Evolutionary conservation across 23 red algal species (phyloP).

Genomic region (Gracilaria vermiculophylla): DNA sequence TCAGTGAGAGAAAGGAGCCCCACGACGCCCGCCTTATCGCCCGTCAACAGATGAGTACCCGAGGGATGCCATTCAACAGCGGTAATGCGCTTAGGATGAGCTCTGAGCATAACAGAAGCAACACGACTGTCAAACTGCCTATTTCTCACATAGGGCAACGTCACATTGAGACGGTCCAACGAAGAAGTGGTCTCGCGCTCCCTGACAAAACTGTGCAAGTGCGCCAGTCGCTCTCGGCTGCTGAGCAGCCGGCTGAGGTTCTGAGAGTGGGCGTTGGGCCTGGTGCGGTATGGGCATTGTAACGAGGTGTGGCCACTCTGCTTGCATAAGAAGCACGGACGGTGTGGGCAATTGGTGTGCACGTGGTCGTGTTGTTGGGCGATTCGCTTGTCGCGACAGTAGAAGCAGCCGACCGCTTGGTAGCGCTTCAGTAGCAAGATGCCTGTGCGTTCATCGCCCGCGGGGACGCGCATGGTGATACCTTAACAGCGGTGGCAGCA

Average conservation of each 20-base stretch:
- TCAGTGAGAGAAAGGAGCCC: not conserved
- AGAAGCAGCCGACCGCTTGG: slow-evolving; percentile 34
- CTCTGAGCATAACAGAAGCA: not conserved
- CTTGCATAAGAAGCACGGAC: slow-evolving; percentile 81
- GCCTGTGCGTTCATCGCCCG: slow-evolving; percentile 10
- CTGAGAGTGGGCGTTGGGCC: slow-evolving; percentile 11
- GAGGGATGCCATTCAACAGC: slow-evolving; percentile 45
- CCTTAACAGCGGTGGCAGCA: too few species aligned
- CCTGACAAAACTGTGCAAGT: slow-evolving; percentile 2
- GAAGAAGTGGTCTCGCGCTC: slow-evolving; percentile 34
- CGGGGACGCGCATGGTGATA: slow-evolving; percentile 18
- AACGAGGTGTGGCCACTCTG: slow-evolving; percentile 47
- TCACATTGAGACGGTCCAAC: not conserved
- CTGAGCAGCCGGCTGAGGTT: not conserved
- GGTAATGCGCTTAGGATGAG: slow-evolving; percentile 44
- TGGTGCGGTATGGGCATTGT: slow-evolving; percentile 59
- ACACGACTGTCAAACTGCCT: slow-evolving; percentile 32
- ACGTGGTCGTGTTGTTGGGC: slow-evolving; percentile 14
- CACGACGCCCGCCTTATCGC: slow-evolving; percentile 21
- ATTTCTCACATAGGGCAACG: slow-evolving; percentile 7
- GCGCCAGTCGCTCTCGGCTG: not conserved
- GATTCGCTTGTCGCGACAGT: slow-evolving; percentile 36
- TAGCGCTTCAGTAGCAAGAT: slow-evolving; percentile 43
- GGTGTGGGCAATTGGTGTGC: slow-evolving; percentile 57
- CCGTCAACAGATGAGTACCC: slow-evolving; percentile 3